Evolutionary conservation across 2,329 filamentous ascomycete species (phyloP), one percentile per base, ranked within the genome.

Genomic region (Phialophora macrospora): DNA sequence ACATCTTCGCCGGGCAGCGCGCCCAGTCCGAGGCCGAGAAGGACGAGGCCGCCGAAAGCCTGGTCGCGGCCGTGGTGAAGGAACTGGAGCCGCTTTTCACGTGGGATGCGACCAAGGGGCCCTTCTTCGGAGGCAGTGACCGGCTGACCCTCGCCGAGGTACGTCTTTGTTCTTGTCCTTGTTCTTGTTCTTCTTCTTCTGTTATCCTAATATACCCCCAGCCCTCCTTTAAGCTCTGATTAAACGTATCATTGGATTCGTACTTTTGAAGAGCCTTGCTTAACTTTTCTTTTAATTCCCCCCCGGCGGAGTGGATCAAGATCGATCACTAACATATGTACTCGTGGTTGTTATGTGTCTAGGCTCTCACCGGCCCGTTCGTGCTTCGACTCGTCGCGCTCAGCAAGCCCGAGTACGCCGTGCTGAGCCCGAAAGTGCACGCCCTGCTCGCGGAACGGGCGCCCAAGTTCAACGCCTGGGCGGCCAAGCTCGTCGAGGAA

Each of bases 81-180:
- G 73, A 84, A 3, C 79, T 77, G 0, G 77, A 83, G 24, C 83
- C 83, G 8, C 78, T 86, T n/a, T 79, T 89, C 3, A 81, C 80
- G 1, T 80, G 59, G 46, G 55, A 41, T n/a, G n/a, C 46, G 9
- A 8, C 9, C 14, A 58, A 41, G 26, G 58, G 63, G 14, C 88
- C 88, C 0, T 91, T 87, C 75, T 90, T 90, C 74, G 86, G 85
- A 2, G 88, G 88, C 0, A 86, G 83, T 60, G 79, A 84, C 20
- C 86, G 80, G 74, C 74, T 93, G 46, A 94, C 90, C 0, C 77
- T 93, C 38, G 91, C 88, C 7, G 92, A 95, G 85, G 90, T 91
- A 77, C 67, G 78, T 74, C 30, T 30, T 24, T n/a, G n/a, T n/a
- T n/a, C n/a, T n/a, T n/a, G n/a, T n/a, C n/a, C n/a, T n/a, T n/a